These are phyloP conservation scores for Pezicula carpinea DNA, from an alignment of 2,329 filamentous ascomycete genomes.

Conservation along the genomic window DNA sequence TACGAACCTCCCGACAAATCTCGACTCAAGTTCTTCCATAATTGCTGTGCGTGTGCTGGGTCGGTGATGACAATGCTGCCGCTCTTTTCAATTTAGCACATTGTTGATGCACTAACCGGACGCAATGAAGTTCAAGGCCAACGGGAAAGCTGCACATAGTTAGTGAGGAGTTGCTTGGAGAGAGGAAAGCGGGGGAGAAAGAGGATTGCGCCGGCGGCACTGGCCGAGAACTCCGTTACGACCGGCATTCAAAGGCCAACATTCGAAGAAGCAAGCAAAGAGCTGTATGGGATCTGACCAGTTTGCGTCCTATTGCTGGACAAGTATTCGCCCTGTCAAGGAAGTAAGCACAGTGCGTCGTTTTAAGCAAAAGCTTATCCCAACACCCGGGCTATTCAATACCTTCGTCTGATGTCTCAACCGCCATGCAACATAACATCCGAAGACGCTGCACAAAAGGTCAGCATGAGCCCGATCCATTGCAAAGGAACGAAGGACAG, in stretches of 20 bases:
- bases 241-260: too few relatives aligned
- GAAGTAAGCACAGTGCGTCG: constrained; percentile 1
- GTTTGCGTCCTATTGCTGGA: constrained; percentile 77
- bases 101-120: constrained; percentile 74
- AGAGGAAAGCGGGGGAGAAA: background rate
- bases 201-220: too few relatives aligned
- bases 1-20: constrained; percentile 33
- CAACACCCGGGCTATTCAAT: background rate
- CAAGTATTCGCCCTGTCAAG: constrained; percentile 56
- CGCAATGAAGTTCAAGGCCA: constrained; percentile 86
- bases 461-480: constrained; percentile 5
- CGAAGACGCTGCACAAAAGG: constrained; percentile 49
- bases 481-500: background rate
- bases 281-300: constrained; percentile 49
- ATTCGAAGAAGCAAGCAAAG: background rate
- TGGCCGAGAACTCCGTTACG: too few relatives aligned
- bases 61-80: constrained; percentile 44
- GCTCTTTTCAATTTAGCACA: constrained; percentile 35
- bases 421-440: constrained; percentile 52
- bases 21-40: constrained; percentile 13
- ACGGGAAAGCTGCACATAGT: constrained; percentile 57
- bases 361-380: background rate
- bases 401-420: constrained; percentile 39
- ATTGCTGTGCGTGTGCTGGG: constrained; percentile 21
- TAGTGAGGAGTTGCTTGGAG: background rate